Conservation (phyloP, 768 basidiomycete genomes). For the Phallus indusiatus region DNA sequence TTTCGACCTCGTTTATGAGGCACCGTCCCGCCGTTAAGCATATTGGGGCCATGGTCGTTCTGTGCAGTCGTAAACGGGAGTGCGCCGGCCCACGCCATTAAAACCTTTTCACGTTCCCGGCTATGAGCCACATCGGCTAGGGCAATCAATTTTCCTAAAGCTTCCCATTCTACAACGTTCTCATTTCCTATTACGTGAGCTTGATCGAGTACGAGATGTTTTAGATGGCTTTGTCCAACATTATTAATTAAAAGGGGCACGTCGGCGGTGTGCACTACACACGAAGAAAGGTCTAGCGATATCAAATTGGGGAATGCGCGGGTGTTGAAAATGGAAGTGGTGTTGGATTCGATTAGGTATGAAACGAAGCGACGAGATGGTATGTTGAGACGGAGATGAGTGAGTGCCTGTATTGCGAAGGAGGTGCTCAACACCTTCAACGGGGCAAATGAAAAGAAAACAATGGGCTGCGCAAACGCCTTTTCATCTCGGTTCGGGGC, state of each 20-base stretch:
- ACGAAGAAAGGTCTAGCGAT: constrained; percentile 72
- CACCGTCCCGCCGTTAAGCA: constrained; percentile 9
- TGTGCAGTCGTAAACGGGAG: constrained; percentile 1
- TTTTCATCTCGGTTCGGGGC: constrained; percentile 7
- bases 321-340: background rate
- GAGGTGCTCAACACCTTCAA: constrained; percentile 34
- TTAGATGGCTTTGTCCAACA: constrained; percentile 34
- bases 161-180: constrained; percentile 48
- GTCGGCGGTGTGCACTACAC: constrained; percentile 40
- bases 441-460: constrained; percentile 65
- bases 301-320: constrained; percentile 37
- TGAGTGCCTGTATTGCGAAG: constrained; percentile 33
- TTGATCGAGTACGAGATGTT: constrained; percentile 63
- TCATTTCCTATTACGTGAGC: constrained; percentile 44
- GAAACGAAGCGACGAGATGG: constrained; percentile 53
- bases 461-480: constrained; percentile 77
- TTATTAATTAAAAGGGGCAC: constrained; percentile 44
- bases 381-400: constrained; percentile 57
- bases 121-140: constrained; percentile 51
- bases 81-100: constrained; percentile 41
- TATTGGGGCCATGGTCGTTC: constrained; percentile 10
- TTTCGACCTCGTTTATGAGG: constrained; percentile 37
- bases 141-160: constrained; percentile 53
- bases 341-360: constrained; percentile 25
- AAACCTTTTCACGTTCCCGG: constrained; percentile 55